Conservation (phyloP, 1,139 yeast species). For the Scheffersomyces cryptocercus region DNA sequence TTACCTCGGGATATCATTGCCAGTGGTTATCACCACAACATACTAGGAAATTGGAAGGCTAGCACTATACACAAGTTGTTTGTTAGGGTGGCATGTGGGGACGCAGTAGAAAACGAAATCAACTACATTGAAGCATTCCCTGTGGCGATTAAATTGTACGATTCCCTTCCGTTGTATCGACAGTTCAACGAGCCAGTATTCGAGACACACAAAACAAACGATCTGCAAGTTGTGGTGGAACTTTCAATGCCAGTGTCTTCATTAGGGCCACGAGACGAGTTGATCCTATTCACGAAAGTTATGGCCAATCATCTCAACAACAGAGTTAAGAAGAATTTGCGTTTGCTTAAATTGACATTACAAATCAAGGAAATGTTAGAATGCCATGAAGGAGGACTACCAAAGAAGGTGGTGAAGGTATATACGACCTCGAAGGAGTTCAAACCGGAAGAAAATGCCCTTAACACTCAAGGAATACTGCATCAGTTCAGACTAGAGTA, state of each 20-base stretch:
- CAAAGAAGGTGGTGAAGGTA: conserved; percentile 37
- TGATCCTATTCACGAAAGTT: conserved; percentile 39
- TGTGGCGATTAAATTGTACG: conserved; percentile 49
- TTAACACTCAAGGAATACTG: conserved; percentile 34
- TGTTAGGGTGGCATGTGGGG: conserved; percentile 38
- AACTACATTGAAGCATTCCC: conserved; percentile 43
- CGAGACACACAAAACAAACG: conserved; percentile 38
- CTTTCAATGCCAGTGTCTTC: conserved; percentile 45
- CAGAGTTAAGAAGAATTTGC: conserved; percentile 36
- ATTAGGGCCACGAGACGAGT: conserved; percentile 52
- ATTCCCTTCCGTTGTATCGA: conserved; percentile 53
- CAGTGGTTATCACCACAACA: conserved; percentile 35
- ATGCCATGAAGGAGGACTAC: conserved; percentile 51
- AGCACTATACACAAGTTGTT: conserved; percentile 37
- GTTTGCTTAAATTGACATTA: conserved; percentile 45
- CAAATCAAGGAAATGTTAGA: conserved; percentile 54
- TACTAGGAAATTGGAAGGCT: conserved; percentile 34
- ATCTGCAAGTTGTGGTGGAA: conserved; percentile 44
- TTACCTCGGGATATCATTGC: conserved; percentile 56
- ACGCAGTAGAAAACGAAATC: conserved; percentile 30
- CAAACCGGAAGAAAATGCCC: conserved; percentile 16
- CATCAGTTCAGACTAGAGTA: conserved; percentile 30
- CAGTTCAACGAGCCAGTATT: conserved; percentile 54
- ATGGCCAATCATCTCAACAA: conserved; percentile 37
- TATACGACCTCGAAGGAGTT: conserved; percentile 29